These are phyloP conservation scores for Hypoxylon sp. DNA, from an alignment of 2,329 filamentous ascomycete species.

Conservation along the genomic window DNA sequence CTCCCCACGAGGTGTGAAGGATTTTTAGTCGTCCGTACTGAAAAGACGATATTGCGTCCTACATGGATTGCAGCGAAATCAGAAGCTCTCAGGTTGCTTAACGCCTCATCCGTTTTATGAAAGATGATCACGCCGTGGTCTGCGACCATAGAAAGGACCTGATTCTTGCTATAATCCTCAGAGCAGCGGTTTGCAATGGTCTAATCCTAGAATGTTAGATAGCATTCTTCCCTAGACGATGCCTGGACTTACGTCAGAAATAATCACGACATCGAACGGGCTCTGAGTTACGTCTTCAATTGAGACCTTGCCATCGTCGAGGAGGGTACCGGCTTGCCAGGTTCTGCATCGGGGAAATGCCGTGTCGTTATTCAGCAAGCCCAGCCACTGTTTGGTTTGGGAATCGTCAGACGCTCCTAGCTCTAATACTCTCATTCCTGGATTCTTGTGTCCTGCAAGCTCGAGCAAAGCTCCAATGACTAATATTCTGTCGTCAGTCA, in stretches of 20 bases:
- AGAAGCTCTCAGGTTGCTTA: background rate
- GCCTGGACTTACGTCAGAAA: conserved; percentile 17
- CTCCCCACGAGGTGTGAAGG: background rate
- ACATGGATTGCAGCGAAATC: conserved; percentile 2
- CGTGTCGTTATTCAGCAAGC: conserved; percentile 12
- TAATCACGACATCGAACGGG: conserved; percentile 31
- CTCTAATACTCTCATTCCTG: conserved; percentile 41
- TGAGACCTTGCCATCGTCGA: conserved; percentile 12
- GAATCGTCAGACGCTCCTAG: conserved; percentile 7
- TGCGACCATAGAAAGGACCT: background rate
- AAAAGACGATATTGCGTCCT: conserved; percentile 1
- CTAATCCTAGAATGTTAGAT: conserved; percentile 12
- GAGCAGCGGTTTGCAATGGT: conserved; percentile 1
- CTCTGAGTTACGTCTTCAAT: conserved; percentile 1
- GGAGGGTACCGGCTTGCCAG: conserved; percentile 9
- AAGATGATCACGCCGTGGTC: conserved; percentile 17
- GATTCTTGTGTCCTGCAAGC: conserved; percentile 41
- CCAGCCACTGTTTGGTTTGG: conserved; percentile 19
- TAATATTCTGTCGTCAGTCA: conserved; percentile 9
- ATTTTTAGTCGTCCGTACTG: background rate
- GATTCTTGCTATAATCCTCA: background rate
- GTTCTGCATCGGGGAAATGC: conserved; percentile 31
- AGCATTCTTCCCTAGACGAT: background rate
- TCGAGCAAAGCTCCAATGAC: conserved; percentile 26
- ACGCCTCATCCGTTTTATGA: conserved; percentile 10